Evolutionary conservation across 352 stramenopile species (phyloP), one percentile per base, ranked within the genome.

Genomic region (Pythium guiyangense): DNA sequence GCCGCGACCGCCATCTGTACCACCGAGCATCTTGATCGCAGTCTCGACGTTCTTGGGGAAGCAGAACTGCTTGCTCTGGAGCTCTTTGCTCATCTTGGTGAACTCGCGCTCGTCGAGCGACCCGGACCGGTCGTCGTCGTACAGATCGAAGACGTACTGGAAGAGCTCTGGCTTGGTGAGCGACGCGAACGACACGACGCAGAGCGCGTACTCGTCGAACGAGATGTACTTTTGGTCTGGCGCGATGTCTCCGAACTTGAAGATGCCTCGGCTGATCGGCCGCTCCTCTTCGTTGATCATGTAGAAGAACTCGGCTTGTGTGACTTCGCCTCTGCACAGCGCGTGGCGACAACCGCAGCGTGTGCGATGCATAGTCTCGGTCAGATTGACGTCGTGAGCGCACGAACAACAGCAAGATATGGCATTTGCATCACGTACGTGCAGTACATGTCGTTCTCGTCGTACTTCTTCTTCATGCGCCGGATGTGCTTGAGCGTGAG

Each of bases 381-480:
- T 22, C 22, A 22, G 22, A 22, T 22, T 22, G 22, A 22, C 22
- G 22, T 22, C 22, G 22, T 22, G 22, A 22, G 22, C 22, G 22
- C 22, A 22, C 22, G 22, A 14, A 40, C 22, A 37, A 22, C 11
- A 29, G 34, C 37, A 14, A 34, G 29, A 9, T 10, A 34, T 10
- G 5, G 29, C 29, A 34, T 34, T 6, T 34, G 29, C 5, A 9
- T 34, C 9, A 75, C 78, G 60, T 76, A 89, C 77, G 71, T 83
- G 57, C 79, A 71, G 57, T 83, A 90, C 77, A 90, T 88, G 58
- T 88, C 77, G 70, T 88, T 90, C 34, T 69, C 69, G 50, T 88
- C 71, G 44, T 81, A 87, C 45, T 83, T 85, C 50, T 70, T 74
- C 63, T 90, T 90, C 64, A 90, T 80, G 52, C 71, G 75, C 12